Base-by-base conservation (phyloP, 1,139 yeast species). In the Protomyces pachydermus region DNA sequence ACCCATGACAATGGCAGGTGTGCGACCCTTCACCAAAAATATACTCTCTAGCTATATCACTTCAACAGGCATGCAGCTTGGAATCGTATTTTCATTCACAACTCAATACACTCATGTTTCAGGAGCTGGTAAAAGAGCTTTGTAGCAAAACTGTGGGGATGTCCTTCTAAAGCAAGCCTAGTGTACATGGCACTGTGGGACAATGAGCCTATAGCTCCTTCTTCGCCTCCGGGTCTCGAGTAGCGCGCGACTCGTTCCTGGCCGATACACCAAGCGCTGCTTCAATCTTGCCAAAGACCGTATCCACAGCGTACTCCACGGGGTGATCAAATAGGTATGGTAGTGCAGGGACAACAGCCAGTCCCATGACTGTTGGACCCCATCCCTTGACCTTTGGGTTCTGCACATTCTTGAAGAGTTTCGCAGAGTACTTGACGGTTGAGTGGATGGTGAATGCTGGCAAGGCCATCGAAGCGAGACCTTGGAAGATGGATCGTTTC, bases 301-400 rank as follows among this genome's bases (percentile, higher is more conserved):
- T 82, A 70, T 86, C 95, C 45, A 87, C 79, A 0, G 83, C 86
- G 54, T 80, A 79, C 74, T 88, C 95, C 34, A 87, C 90, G 0
- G 95, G 95, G 73, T 88, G 89, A 74, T 88, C 96, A 72, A 88
- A 88, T 67, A 87, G 72, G 72, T 84, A 87, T 8, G 96, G 96
- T 69, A 88, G 79, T 46, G 85, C 78, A 1, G 96, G 96, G 28
- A 88, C 95, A 58, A 88, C 82, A 2, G 87, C 84, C 69, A 88
- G 78, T 46, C 96, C 96, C 37, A 86, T 69, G 12, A 82, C 88
- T 35, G 88, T 93, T 0, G 96, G 96, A 1, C 93, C 95, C 62
- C 62, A 58, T 20, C 62, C 62, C 28, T 56, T 55, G 51, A 62
- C 46, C 38, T 45, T 57, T 34, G 60, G 55, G 67, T 79, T 77